Conservation (phyloP, 1,284 basidiomycete genomes). For the Puccinia sorghi region DNA sequence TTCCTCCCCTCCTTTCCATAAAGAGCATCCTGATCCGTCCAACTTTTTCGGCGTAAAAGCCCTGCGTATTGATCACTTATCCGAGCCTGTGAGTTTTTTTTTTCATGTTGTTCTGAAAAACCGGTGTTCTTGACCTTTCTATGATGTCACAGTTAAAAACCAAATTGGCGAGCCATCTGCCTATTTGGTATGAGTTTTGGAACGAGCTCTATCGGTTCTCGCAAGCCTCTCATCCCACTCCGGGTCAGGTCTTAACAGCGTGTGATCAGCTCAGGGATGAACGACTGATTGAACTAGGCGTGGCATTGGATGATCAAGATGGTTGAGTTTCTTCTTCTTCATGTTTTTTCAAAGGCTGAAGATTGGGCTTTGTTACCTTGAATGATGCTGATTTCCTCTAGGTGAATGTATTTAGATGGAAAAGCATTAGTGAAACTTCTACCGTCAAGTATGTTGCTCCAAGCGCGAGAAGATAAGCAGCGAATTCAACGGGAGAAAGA, state of each 20-base stretch:
- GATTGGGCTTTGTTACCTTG: constrained; percentile 8
- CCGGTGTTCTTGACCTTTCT: neutral
- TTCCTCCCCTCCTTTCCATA: neutral
- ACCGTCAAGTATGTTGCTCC: constrained; percentile 76
- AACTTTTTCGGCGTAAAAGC: neutral
- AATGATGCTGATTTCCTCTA: neutral
- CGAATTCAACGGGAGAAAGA: constrained; percentile 73
- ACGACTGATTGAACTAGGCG: constrained; percentile 87
- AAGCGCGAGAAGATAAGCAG: constrained; percentile 86
- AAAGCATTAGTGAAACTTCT: constrained; percentile 91
- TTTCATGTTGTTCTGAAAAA: neutral
- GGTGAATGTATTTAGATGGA: constrained; percentile 65
- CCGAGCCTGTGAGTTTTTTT: constrained; percentile 12
- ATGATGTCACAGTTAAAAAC: neutral
- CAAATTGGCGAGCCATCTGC: constrained; percentile 81
- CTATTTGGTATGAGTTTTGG: constrained; percentile 82
- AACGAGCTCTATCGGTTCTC: constrained; percentile 82
- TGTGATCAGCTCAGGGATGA: constrained; percentile 87
- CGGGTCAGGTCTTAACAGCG: constrained; percentile 76
- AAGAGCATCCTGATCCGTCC: neutral
- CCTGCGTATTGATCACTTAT: neutral
- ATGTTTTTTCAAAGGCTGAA: neutral
- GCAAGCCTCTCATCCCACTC: constrained; percentile 65
- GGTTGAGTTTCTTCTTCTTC: constrained; percentile 63
- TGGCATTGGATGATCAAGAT: constrained; percentile 94